Base-by-base conservation (phyloP, 2,329 filamentous ascomycete species). In the Alternaria brassicae region DNA sequence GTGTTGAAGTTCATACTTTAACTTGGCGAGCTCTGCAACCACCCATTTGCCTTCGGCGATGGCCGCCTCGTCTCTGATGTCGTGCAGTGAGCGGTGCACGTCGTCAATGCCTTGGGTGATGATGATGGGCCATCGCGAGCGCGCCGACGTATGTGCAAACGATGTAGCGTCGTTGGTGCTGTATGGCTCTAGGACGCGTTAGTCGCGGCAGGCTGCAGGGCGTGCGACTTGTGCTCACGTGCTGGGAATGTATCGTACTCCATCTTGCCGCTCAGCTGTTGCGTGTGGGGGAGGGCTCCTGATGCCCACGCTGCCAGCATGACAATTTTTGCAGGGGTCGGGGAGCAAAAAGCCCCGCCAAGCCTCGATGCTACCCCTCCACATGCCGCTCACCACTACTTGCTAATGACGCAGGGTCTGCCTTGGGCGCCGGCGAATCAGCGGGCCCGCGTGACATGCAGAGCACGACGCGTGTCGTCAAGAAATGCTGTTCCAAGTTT, bases 1-100 rank as follows among this genome's bases (percentile, higher is more conserved):
- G 75, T 99, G 95, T 76, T 97, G 91, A 42, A 98, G 81, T 80
- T 98, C 94, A 80, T 98, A 97, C 81, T 99, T 99, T 71, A 99
- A 84, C 66, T 84, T 86, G 5, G 89, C 90, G 12, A 99, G 84
- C 67, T 90, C 86, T 74, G 91, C 88, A 40, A 96, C 85, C 60
- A 99, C 93, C 69, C 82, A 83, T 82, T 97, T 97, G 71, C 95
- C 95, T 78, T 98, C 95, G 23, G 86, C 85, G 32, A 84, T 79
- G 73, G 90, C 90, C 59, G 87, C 84, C 9, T 88, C 78, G 51
- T 92, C 87, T 34, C 85, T 82, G 52, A 83, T 82, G 58, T 82
- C 80, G 32, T 83, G 82, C 4, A 90, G 85, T 7, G 91, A 84
- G 52, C 91, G 91, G 80, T 96, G 93, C n/a, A 96, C 85, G 77